Evolutionary conservation across 78 protist genomes (phyloP), one percentile per base, ranked within the genome.

Genomic region (Dictyostelium intermedium): DNA sequence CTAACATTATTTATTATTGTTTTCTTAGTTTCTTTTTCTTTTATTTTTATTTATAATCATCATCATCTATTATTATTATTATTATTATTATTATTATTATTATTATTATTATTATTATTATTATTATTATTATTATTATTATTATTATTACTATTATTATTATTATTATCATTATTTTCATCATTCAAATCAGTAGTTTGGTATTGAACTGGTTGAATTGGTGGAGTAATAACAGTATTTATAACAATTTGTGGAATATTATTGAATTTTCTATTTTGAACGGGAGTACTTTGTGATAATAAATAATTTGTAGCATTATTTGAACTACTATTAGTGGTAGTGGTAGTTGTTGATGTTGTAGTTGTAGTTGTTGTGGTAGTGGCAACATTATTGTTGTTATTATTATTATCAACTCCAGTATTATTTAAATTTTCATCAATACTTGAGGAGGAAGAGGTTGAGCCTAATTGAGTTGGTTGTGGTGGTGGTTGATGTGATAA

Each of bases 181-280:
- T n/a, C 73, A 63, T 63, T 63, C 9, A 25, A 63, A 63, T 63
- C 73, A n/a, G 32, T 63, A n/a, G 73, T 63, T 63, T 63, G 73
- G 25, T 63, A 63, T 63, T 63, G 73, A 9, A 63, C 73, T n/a
- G 73, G 73, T 25, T 16, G 45, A 41, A 45, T 30, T 41, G 53
- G 74, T 18, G 85, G 85, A 6, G 85, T 81, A 23, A 23, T 30
- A 27, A 45, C 69, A 34, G 70, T 32, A 32, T 81, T 41, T 13
- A 81, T 34, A 30, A 81, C 34, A 60, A 81, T 81, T 34, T 45
- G 37, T 6, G 85, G 85, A 32, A 81, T 81, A 35, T 10, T 47
- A 41, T 30, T 53, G 20, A 32, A 34, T 81, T 25, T 81, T 76
- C 50, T 30, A 13, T 35, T 23, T 45, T 25, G 85, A 6, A 39